Base-by-base conservation (phyloP, 73 alveolate genomes). In the Stentor coeruleus region DNA sequence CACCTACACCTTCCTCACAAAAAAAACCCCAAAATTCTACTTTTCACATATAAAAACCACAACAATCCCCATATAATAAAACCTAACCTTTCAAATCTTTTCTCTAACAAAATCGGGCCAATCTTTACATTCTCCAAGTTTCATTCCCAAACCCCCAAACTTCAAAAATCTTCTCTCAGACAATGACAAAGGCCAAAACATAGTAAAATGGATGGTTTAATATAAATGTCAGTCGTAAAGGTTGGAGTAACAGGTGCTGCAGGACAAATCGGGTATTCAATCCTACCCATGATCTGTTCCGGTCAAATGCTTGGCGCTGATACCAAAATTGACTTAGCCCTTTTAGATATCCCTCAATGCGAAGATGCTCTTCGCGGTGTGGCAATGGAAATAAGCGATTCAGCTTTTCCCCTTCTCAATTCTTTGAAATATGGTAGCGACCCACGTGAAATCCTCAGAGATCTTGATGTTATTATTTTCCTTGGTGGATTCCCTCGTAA, bases 231-330 rank as follows among this genome's bases (percentile, higher is more conserved):
- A n/a, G n/a, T n/a, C n/a, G n/a, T n/a, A n/a, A n/a, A n/a, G n/a
- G 91, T 93, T 15, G 91, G 98, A 74, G 94, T 94, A 37, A 94
- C 98, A 42, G 98, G 98, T 38, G 97, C 97, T 75, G 97, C 97
- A 58, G 98, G 98, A 57, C 81, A 93, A 82, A 94, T 94, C 3
- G 97, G 93, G 28, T 93, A 92, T 77, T 77, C 93, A 41, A 87
- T 94, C 57, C 85, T 91, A 40, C 97, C 97, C 26, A 81, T 87
- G 77, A 84, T 94, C 3, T 81, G 90, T 35, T 82, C 86, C 59
- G 96, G 96, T 14, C 83, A 89, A 49, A 84, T 87, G 31, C 92
- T 94, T 82, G 93, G 92, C 35, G 86, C 93, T 38, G 77, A 72
- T 3, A 83, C 84, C 81, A n/a, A 20, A 0, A 90, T 94, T 39